A percentile compares a stretch with the other conserved stretches of the same genome.
Conservation (phyloP, 306 rosid genomes). For the Glycine soja region DNA sequence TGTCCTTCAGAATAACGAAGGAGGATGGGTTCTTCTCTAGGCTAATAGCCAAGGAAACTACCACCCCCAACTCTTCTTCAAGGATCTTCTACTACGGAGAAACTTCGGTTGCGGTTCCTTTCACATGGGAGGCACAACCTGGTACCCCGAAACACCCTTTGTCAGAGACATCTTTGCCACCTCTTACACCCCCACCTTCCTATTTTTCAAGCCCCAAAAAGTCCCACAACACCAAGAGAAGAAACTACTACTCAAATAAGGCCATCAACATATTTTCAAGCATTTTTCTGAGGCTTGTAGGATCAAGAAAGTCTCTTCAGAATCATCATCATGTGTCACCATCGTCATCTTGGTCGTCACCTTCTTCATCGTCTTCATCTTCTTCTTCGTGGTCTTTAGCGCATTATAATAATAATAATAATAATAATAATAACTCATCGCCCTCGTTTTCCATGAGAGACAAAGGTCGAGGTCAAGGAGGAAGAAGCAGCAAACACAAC, state of each 20-base stretch:
- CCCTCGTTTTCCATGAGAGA: constrained; percentile 12
- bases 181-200: constrained; percentile 61
- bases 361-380: background rate
- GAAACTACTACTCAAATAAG: constrained; percentile 18
- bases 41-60: constrained; percentile 51
- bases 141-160: constrained; percentile 59
- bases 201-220: constrained; percentile 35
- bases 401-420: background rate
- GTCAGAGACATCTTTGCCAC: constrained; percentile 47
- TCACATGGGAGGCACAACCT: constrained; percentile 57
- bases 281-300: constrained; percentile 26
- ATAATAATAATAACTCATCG: background rate
- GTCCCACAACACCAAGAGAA: constrained; percentile 9
- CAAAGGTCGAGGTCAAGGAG: background rate
- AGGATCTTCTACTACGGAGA: constrained; percentile 55
- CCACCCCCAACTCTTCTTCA: constrained; percentile 44
- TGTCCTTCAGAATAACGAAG: constrained; percentile 53
- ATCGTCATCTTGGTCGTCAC: background rate
- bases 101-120: constrained; percentile 51
- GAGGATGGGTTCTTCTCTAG: constrained; percentile 46
- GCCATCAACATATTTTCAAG: constrained; percentile 8
- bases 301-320: constrained; percentile 32
- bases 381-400: constrained; percentile 31
- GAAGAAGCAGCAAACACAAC: background rate
- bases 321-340: constrained; percentile 21